Percentiles rank a stretch among this genome's conserved stretches.
Conservation (phyloP, 2,329 filamentous ascomycete genomes). For the Dothideomycetidae sp. region DNA sequence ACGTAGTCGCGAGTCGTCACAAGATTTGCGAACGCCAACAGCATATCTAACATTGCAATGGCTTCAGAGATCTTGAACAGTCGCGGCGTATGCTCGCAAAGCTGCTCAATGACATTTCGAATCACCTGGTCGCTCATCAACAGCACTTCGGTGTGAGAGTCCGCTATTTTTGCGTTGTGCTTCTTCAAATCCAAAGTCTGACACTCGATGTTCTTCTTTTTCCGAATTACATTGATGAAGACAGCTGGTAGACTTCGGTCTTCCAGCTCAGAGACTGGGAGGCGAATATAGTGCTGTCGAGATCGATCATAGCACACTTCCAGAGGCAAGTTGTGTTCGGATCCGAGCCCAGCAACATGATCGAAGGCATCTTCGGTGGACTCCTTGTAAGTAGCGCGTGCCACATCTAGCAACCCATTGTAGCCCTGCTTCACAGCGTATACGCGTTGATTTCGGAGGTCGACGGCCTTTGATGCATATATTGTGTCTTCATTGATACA, state of each 20-base stretch:
- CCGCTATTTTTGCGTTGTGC: slow-evolving; percentile 55
- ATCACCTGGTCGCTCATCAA: slow-evolving; percentile 65
- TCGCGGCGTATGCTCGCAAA: slow-evolving; percentile 55
- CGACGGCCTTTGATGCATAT: slow-evolving; percentile 65
- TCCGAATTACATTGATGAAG: slow-evolving; percentile 64
- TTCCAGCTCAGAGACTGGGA: slow-evolving; percentile 50
- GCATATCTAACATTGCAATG: slow-evolving; percentile 62
- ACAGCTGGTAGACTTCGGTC: slow-evolving; percentile 45
- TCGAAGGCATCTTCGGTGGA: slow-evolving; percentile 63
- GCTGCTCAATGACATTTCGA: slow-evolving; percentile 53
- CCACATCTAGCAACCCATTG: slow-evolving; percentile 75
- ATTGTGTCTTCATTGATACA: slow-evolving; percentile 70
- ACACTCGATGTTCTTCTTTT: slow-evolving; percentile 67
- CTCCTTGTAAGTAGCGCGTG: slow-evolving; percentile 80
- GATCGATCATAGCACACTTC: slow-evolving; percentile 62
- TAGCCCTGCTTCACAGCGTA: slow-evolving; percentile 75
- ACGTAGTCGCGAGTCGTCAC: slow-evolving; percentile 54
- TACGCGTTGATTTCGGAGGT: slow-evolving; percentile 75
- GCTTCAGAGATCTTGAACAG: slow-evolving; percentile 79
- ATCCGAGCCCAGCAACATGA: slow-evolving; percentile 52
- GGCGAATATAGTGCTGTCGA: slow-evolving; percentile 65
- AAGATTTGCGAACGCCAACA: slow-evolving; percentile 56
- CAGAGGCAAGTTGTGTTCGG: slow-evolving; percentile 47
- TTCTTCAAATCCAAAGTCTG: slow-evolving; percentile 77
- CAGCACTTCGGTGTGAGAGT: slow-evolving; percentile 72